A percentile compares a stretch with the other conserved stretches of the same genome.
phyloP scores from a whole-genome alignment of 2,329 filamentous ascomycete genomes.

The Fusarium sp. region DNA sequence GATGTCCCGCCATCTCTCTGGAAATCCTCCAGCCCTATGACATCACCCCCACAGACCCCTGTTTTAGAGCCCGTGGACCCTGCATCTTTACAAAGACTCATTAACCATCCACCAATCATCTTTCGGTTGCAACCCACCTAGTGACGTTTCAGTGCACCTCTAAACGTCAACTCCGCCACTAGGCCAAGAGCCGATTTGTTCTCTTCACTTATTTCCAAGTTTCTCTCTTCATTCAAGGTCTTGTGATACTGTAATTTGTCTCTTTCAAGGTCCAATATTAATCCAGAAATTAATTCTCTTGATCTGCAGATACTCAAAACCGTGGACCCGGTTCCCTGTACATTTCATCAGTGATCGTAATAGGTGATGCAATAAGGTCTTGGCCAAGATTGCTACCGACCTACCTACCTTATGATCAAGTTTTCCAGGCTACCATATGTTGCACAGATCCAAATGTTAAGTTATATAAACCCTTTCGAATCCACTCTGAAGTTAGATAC shows the following conservation, averaged over 20 bases:
- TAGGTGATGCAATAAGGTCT: conserved; percentile 39
- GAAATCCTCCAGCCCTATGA: conserved; percentile 36
- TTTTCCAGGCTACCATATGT: neutral
- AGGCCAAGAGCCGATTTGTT: conserved; percentile 4
- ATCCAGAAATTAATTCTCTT: neutral
- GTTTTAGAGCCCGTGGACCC: conserved; percentile 39
- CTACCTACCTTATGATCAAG: too few relatives aligned
- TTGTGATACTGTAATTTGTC: neutral
- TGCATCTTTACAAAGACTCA: conserved; percentile 26
- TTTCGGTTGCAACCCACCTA: conserved; percentile 10
- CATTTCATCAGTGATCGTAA: conserved; percentile 40
- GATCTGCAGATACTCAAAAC: conserved; percentile 4
- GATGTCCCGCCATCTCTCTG: too few relatives aligned
- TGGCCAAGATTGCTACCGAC: conserved; percentile 5
- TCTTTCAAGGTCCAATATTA: conserved; percentile 14
- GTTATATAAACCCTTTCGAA: conserved; percentile 25
- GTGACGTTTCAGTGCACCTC: conserved; percentile 40
- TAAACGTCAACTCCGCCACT: conserved; percentile 33
- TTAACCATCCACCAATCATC: conserved; percentile 35
- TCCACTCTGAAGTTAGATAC: neutral
- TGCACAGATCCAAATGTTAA: conserved; percentile 4
- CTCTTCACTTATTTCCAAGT: conserved; percentile 30
- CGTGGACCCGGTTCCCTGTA: conserved; percentile 15
- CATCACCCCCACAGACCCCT: conserved; percentile 41
- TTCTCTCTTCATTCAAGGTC: conserved; percentile 12